A percentile compares a stretch with the other conserved stretches of the same genome.
phyloP scores from a whole-genome alignment of 805 yeast species.

The Candida coquimbonensis region DNA sequence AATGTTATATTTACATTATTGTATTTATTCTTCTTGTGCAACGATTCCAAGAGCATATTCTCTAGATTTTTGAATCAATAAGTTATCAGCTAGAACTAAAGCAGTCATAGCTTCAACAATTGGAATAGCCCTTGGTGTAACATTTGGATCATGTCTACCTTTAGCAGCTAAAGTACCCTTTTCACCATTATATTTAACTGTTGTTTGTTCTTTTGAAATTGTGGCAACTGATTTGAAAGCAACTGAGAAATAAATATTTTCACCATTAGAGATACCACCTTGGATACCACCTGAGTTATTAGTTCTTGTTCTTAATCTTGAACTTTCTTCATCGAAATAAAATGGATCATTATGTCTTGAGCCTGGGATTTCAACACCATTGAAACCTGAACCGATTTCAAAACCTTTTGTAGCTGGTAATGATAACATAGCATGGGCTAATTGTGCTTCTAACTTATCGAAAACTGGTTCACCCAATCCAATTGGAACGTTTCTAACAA shows the following conservation, averaged over 20 bases:
- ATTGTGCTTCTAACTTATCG: conserved; percentile 89
- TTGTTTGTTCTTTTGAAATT: conserved; percentile 85
- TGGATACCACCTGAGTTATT: conserved; percentile 96
- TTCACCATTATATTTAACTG: conserved; percentile 83
- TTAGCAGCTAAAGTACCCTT: conserved; percentile 87
- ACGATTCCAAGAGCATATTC: conserved; percentile 37
- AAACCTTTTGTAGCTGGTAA: conserved; percentile 98
- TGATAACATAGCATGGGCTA: conserved; percentile 97
- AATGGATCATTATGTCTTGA: conserved; percentile 92
- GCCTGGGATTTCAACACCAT: conserved; percentile 85
- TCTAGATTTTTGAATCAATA: conserved; percentile 81
- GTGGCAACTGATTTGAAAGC: conserved; percentile 99
- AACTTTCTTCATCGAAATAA: conserved; percentile 47
- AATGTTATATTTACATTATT: too few relatives aligned
- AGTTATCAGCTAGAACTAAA: conserved; percentile 81
- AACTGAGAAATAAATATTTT: conserved; percentile 85
- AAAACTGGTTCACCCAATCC: conserved; percentile 99
- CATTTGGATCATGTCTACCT: conserved; percentile 98
- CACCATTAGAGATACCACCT: conserved; percentile 98
- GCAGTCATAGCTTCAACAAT: conserved; percentile 98
- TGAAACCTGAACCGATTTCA: conserved; percentile 94
- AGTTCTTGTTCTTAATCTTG: conserved; percentile 74
- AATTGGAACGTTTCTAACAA: conserved; percentile 83
- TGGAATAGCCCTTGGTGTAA: conserved; percentile 97
- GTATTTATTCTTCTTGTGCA: neutral